A percentile compares a stretch with the other conserved stretches of the same genome.
These are phyloP conservation scores for Cladobotryum protrusum DNA, from an alignment of 2,329 filamentous ascomycete genomes.

Conservation along the genomic window DNA sequence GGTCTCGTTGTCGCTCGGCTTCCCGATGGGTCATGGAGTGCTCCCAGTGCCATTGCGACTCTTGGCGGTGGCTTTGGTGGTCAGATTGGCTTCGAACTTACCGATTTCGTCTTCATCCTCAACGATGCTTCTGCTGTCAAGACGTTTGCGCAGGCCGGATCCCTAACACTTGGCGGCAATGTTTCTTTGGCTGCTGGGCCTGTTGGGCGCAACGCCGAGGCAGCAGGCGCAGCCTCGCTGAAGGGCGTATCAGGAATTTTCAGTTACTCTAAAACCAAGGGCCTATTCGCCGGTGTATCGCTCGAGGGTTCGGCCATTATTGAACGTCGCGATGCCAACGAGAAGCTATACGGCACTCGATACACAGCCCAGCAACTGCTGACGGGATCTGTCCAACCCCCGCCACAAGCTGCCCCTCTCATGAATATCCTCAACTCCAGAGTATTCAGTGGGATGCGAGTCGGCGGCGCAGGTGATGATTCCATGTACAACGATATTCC, in stretches of 20 bases:
- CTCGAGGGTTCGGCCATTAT: constrained; percentile 90
- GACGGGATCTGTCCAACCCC: constrained; percentile 68
- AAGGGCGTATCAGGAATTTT: constrained; percentile 89
- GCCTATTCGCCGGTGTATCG: constrained; percentile 90
- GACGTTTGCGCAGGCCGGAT: constrained; percentile 88
- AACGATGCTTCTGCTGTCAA: constrained; percentile 87
- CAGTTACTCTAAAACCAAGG: constrained; percentile 97
- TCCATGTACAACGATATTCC: constrained; percentile 90
- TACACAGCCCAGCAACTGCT: constrained; percentile 79
- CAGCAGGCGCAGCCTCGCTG: constrained; percentile 85
- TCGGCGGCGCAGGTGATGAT: constrained; percentile 41
- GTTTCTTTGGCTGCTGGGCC: constrained; percentile 93
- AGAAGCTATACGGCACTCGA: constrained; percentile 84
- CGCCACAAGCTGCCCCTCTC: constrained; percentile 75
- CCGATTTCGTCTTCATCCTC: constrained; percentile 96
- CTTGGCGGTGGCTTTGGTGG: constrained; percentile 78
- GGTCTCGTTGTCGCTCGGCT: constrained; percentile 76
- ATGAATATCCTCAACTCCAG: constrained; percentile 80
- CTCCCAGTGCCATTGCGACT: constrained; percentile 73
- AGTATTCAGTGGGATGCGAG: constrained; percentile 65
- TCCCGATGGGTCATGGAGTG: constrained; percentile 72
- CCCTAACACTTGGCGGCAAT: constrained; percentile 88
- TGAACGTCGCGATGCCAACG: constrained; percentile 92
- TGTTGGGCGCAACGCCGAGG: constrained; percentile 90
- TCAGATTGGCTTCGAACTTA: constrained; percentile 81